Base-by-base conservation (phyloP, 345 rosid genomes). In the Jatropha curcas region DNA sequence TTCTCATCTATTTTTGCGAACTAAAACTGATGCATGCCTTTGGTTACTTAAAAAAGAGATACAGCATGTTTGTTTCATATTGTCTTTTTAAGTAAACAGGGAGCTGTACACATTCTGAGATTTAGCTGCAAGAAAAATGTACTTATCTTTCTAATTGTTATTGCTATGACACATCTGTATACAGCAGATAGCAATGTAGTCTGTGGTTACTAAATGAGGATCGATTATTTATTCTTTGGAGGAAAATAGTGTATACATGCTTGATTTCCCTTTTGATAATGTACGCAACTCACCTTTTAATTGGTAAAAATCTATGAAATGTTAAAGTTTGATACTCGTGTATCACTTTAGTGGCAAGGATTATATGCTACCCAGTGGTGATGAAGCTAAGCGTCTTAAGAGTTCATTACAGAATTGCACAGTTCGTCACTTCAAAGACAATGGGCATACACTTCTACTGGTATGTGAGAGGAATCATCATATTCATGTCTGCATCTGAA, bases 401-500 rank as follows among this genome's bases (percentile, higher is more conserved):
- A 82, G 70, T 9, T 56, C 81, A 31, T 74, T 94, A 43, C 79
- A 77, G 76, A 86, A 92, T 74, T 94, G 97, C 78, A 80, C 51
- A 28, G 83, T 88, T 71, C 97, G 89, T 60, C 24, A 48, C 83
- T 92, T 94, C 83, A 88, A 86, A 74, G 97, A 86, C 65, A 88
- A 92, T 14, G 97, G 97, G 3, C 97, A 94, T 77, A 59, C 91
- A 70, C 90, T 94, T 80, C 75, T 92, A 73, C 48, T 89, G 84
- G 94, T 93, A 87, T 27, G 78, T 84, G 45, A 52, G 59, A 65
- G 59, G 16, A 39, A 24, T 1, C 31, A 43, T 43, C 12, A 11
- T 39, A 13, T 64, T 1, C 27, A 53, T 52, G 3, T 39, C 25
- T 50, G 41, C 25, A 22, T 43, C n/a, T 59, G 11, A 59, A 19